These are phyloP conservation scores for Escallonia rubra DNA, from an alignment of 129 eudicot genomes.

Conservation along the genomic window DNA sequence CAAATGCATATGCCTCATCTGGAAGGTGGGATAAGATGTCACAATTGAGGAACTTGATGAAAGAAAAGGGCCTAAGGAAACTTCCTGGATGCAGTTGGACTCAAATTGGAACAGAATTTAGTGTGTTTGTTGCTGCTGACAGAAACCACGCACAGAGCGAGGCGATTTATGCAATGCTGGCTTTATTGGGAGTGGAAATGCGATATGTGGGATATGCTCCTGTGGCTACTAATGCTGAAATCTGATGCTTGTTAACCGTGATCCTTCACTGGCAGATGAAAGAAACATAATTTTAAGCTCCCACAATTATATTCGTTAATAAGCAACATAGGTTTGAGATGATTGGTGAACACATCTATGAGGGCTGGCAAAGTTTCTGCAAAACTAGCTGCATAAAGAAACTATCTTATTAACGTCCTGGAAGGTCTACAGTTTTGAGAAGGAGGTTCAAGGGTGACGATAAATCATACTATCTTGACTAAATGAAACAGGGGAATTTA, in stretches of 20 bases:
- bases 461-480: too few relatives aligned
- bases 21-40: constrained; percentile 54
- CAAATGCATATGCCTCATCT: constrained; percentile 41
- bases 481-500: too few relatives aligned
- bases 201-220: constrained; percentile 11
- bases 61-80: constrained; percentile 42
- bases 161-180: constrained; percentile 32
- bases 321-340: background rate
- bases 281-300: background rate
- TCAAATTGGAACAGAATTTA: constrained; percentile 44
- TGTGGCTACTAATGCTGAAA: constrained; percentile 9
- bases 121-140: constrained; percentile 61
- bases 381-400: background rate
- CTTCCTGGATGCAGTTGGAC: constrained; percentile 71
- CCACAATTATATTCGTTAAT: background rate
- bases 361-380: background rate
- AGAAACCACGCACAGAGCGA: constrained; percentile 34
- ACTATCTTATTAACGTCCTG: too few relatives aligned
- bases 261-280: background rate
- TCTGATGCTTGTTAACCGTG: background rate
- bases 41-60: constrained; percentile 41
- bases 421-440: too few relatives aligned
- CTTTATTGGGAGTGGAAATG: constrained; percentile 41
- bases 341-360: background rate
- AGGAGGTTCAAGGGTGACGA: too few relatives aligned